A percentile compares a stretch with the other conserved stretches of the same genome.
These are phyloP conservation scores for Apiospora rasikravindrae DNA, from an alignment of 2,329 filamentous ascomycete genomes.

Conservation along the genomic window DNA sequence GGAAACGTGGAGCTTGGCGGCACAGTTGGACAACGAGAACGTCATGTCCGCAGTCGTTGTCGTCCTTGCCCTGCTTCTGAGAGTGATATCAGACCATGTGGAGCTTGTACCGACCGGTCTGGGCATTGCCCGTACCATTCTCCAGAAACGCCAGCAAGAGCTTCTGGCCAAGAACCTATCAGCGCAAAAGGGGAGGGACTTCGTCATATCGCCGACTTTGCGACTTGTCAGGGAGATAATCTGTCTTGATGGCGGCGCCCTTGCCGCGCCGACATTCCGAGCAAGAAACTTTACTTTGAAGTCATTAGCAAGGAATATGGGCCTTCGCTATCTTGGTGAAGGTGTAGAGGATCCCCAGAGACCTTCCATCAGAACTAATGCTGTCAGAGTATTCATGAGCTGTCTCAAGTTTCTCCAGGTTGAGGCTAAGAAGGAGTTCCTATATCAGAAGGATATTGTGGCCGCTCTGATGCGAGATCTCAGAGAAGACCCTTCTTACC, in stretches of 20 bases:
- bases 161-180: constrained; percentile 80
- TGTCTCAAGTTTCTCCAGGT: constrained; percentile 79
- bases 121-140: constrained; percentile 78
- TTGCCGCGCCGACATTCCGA: constrained; percentile 79
- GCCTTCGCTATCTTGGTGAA: constrained; percentile 66
- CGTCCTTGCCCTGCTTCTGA: constrained; percentile 80
- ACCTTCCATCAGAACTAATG: constrained; percentile 82
- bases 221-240: constrained; percentile 86
- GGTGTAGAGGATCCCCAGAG: constrained; percentile 68
- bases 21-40: constrained; percentile 78
- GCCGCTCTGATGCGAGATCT: constrained; percentile 77
- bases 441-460: constrained; percentile 77
- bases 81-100: constrained; percentile 74
- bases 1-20: constrained; percentile 86
- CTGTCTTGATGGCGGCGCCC: constrained; percentile 81
- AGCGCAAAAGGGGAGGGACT: constrained; percentile 81
- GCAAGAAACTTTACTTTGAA: constrained; percentile 80
- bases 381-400: constrained; percentile 79
- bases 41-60: constrained; percentile 82
- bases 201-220: constrained; percentile 86
- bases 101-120: constrained; percentile 78
- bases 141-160: constrained; percentile 82
- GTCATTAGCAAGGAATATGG: constrained; percentile 79
- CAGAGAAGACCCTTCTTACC: constrained; percentile 75
- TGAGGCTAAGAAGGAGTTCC: constrained; percentile 79